Conservation (phyloP, 345 rosid species). For the Eucalyptus victrix region DNA sequence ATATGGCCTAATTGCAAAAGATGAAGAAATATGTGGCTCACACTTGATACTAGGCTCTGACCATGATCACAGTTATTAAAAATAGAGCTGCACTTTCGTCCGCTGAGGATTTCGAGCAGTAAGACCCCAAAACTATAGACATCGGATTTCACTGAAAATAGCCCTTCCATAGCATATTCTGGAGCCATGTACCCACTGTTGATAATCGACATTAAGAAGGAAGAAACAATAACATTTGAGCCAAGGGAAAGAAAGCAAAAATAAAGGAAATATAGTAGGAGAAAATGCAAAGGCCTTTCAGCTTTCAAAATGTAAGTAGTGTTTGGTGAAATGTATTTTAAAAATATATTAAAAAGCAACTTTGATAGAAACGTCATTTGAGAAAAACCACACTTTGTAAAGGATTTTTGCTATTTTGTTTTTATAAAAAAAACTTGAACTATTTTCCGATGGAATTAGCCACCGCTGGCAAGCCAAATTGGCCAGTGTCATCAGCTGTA, state of each 20-base stretch:
- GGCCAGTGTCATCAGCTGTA: too few relatives aligned
- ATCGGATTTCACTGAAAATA: constrained; percentile 34
- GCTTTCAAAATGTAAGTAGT: background rate
- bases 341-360: too few relatives aligned
- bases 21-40: background rate
- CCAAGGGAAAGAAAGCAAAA: background rate
- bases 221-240: background rate
- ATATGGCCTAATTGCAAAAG: background rate
- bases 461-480: fast-evolving
- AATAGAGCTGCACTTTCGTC: constrained; percentile 11
- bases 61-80: background rate
- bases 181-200: constrained; percentile 1
- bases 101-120: constrained; percentile 25
- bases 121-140: constrained; percentile 35
- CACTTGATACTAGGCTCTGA: background rate
- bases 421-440: too few relatives aligned
- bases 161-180: constrained; percentile 27
- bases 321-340: background rate
- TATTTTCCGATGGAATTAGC: background rate
- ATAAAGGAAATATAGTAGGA: background rate
- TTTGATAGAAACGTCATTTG: background rate
- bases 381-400: background rate
- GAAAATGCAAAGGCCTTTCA: background rate
- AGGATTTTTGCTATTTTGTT: too few relatives aligned
- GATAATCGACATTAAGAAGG: background rate